These are phyloP conservation scores for Rhizopus arrhizus DNA, from an alignment of 371 early-diverging fungal genomes.

Conservation along the genomic window DNA sequence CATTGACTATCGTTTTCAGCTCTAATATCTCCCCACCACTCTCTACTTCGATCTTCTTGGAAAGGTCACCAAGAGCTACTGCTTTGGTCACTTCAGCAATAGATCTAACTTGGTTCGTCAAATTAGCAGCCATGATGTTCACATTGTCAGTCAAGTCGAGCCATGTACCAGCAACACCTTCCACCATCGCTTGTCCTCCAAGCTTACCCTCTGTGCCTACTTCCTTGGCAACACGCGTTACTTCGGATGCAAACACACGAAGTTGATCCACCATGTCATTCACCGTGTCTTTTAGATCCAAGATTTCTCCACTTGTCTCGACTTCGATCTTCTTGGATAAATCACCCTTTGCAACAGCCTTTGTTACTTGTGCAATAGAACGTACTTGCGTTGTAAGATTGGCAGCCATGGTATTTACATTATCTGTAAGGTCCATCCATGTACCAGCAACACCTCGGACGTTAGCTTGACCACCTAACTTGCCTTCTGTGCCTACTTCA, in stretches of 20 bases:
- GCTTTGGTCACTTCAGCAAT: slow-evolving; percentile 38
- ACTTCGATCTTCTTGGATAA: slow-evolving; percentile 40
- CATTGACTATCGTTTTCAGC: slow-evolving; percentile 20
- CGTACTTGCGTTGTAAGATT: slow-evolving; percentile 62
- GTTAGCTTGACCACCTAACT: slow-evolving; percentile 34
- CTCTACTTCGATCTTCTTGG: slow-evolving; percentile 25
- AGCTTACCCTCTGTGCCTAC: slow-evolving; percentile 49
- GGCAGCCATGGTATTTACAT: slow-evolving; percentile 52
- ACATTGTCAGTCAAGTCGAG: slow-evolving; percentile 22
- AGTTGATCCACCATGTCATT: slow-evolving; percentile 43
- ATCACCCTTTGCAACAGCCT: slow-evolving; percentile 37
- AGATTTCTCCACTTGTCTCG: slow-evolving; percentile 35
- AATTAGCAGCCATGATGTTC: slow-evolving; percentile 37
- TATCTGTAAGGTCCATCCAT: slow-evolving; percentile 53
- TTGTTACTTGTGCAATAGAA: slow-evolving; percentile 39
- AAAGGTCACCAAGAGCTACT: slow-evolving; percentile 37
- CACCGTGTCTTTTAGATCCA: slow-evolving; percentile 37
- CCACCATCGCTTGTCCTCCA: slow-evolving; percentile 46
- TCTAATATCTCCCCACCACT: slow-evolving; percentile 32
- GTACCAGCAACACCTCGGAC: slow-evolving; percentile 18
- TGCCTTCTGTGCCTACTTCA: slow-evolving; percentile 47
- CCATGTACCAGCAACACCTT: slow-evolving; percentile 24
- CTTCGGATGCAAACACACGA: slow-evolving; percentile 46
- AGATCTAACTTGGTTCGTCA: slow-evolving; percentile 41
- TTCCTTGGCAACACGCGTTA: slow-evolving; percentile 35